Percentiles rank a stretch among this genome's conserved stretches.
Conservation (phyloP, 2,329 filamentous ascomycete genomes). For the Ophiostoma perfectum region DNA sequence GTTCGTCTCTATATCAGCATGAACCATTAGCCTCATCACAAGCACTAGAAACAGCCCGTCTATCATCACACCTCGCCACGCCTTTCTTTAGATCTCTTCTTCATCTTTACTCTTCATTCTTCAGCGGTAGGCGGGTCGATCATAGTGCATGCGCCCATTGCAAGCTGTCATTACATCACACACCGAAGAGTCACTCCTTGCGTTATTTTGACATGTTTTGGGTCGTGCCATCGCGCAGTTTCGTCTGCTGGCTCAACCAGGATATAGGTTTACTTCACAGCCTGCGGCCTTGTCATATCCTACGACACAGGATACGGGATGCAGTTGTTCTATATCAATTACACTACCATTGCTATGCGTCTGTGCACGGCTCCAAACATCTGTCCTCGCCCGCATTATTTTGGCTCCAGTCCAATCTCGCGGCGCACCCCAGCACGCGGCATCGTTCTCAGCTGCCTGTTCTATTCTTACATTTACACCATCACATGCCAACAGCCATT, state of each 20-base stretch:
- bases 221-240: conserved; percentile 7
- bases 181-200: background rate
- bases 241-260: background rate
- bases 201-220: background rate
- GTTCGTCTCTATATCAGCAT: background rate
- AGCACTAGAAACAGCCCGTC: background rate
- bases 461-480: too few species aligned
- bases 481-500: too few species aligned
- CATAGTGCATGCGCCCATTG: too few species aligned
- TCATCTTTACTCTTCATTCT: too few species aligned
- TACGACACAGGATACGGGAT: too few species aligned
- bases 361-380: conserved; percentile 4
- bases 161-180: too few species aligned
- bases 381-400: background rate
- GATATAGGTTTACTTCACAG: too few species aligned
- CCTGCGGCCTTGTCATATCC: too few species aligned
- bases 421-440: background rate
- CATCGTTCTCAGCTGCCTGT: background rate
- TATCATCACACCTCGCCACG: too few species aligned
- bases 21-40: conserved; percentile 3
- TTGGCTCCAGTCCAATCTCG: background rate
- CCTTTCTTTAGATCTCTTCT: too few species aligned
- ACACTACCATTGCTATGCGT: background rate
- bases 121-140: too few species aligned
- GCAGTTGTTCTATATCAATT: too few species aligned